Evolutionary conservation across 331 rosid genomes (phyloP), one percentile per base, ranked within the genome.

Genomic region (Quercus tomentella): DNA sequence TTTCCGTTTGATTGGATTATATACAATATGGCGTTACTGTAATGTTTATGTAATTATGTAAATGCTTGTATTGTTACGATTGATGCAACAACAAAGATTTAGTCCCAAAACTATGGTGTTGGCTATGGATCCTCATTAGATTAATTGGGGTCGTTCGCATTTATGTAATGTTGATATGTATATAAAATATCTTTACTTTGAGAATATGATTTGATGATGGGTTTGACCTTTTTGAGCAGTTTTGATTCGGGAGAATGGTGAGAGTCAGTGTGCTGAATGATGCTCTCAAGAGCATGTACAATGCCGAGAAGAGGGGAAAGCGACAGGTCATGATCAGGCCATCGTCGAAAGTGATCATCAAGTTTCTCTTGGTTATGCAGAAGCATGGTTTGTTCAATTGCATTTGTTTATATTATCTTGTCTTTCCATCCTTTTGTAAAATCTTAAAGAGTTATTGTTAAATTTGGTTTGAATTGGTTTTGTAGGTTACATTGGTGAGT

Each of bases 221-320:
- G 1, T 60, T 5, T 33, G n/a, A 33, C 72, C 16, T n/a, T 33
- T 18, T 28, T 18, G 45, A 30, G 56, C 68, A 71, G 82, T 73
- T 56, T 58, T 56, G 37, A 65, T 77, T 84, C 15, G 66, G 75
- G 67, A 65, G 73, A 56, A 86, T 86, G 89, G 89, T 86, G 51
- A 81, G 87, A 75, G 71, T 86, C 25, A 86, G 89, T 57, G 89
- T 86, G 18, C 4, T 86, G 79, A 86, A 86, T 35, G 89, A 86
- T 74, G 89, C 89, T 83, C 76, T 86, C 71, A 86, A 86, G 85
- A 83, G 89, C 83, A 86, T 86, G 89, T 86, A 82, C 87, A 86
- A 86, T 77, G 89, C 89, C 18, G 89, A 86, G 89, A 86, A 86
- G 85, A 83, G 87, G 79, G 89, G 89, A 2, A 86, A 86, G 30